Evolutionary conservation across 2,329 filamentous ascomycete species (phyloP), one percentile per base, ranked within the genome.

Genomic region (Epichloe typhina): DNA sequence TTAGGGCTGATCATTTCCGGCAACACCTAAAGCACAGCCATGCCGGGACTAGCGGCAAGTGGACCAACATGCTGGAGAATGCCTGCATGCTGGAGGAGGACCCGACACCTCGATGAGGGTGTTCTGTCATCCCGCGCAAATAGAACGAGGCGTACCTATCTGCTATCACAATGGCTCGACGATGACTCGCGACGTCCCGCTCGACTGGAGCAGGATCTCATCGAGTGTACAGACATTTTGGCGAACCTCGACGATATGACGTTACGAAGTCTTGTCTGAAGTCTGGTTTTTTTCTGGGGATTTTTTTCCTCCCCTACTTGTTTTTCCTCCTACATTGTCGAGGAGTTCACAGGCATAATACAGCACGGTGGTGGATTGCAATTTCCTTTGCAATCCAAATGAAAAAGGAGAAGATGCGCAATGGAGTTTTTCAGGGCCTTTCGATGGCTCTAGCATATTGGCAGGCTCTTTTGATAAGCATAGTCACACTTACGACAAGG

Each of bases 21-120:
- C 93, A 98, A 68, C 93, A 98, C 69, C 74, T 98, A 52, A 98
- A 97, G 73, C 93, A 98, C 66, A 96, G 89, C 65, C 93, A 97
- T 69, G 88, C 87, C 38, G 93, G 93, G 37, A 91, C 88, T 0
- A 96, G 89, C 67, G 93, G 93, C 35, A 97, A 97, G 68, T 98
- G 93, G 93, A 98, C 93, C 12, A 97, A 97, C 67, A 90, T 95
- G 77, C 75, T 98, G 36, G 93, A 98, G 66, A 94, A 88, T 63
- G 88, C 90, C 5, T 98, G 93, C 70, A 95, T 97, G 88, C 82
- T 90, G 66, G 90, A 84, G 50, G 76, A 95, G 64, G 89, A 95
- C 41, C 59, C 64, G 40, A 60, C 63, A 38, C 61, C 64, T 35
- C 59, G 62, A 50, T 66, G 58, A 63, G n/a, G 39, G 33, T 5